These are phyloP conservation scores for Eimeria nieschulzi DNA, from an alignment of 169 alveolate genomes.

Conservation along the genomic window DNA sequence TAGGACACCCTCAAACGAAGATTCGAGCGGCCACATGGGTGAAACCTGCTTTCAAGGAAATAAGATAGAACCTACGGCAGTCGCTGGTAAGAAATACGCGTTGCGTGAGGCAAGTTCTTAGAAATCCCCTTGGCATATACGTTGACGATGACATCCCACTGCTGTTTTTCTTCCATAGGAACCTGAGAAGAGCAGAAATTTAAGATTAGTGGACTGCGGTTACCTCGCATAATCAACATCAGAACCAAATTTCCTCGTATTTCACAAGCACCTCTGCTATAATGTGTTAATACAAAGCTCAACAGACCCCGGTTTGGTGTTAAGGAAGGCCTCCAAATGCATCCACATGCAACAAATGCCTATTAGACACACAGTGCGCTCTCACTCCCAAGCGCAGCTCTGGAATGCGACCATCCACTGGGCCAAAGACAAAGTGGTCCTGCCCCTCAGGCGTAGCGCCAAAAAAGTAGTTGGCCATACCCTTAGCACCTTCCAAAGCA, in stretches of 20 bases:
- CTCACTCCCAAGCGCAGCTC: constrained; percentile 72
- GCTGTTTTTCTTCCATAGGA: constrained; percentile 83
- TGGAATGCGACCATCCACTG: constrained; percentile 71
- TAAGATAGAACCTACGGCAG: constrained; percentile 48
- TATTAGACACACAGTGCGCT: not conserved
- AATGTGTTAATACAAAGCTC: too few species aligned
- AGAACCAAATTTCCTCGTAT: too few species aligned
- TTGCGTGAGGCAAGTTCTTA: constrained; percentile 66
- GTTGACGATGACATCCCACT: constrained; percentile 87
- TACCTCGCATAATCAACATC: too few species aligned
- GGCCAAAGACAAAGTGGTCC: constrained; percentile 66
- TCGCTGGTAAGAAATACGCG: constrained; percentile 82
- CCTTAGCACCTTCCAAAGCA: constrained; percentile 73
- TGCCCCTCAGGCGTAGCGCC: constrained; percentile 70
- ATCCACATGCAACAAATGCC: not conserved
- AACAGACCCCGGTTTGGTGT: too few species aligned
- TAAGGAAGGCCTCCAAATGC: not conserved
- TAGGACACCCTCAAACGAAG: not conserved
- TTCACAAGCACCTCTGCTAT: too few species aligned
- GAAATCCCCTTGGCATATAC: constrained; percentile 79
- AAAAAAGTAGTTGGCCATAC: constrained; percentile 68
- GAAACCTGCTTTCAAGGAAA: constrained; percentile 29
- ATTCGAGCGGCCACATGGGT: not conserved
- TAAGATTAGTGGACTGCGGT: too few species aligned
- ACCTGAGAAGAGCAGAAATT: constrained; percentile 73